These are phyloP conservation scores for Aureobasidium leucospermi DNA, from an alignment of 2,329 filamentous ascomycete species.

Conservation along the genomic window DNA sequence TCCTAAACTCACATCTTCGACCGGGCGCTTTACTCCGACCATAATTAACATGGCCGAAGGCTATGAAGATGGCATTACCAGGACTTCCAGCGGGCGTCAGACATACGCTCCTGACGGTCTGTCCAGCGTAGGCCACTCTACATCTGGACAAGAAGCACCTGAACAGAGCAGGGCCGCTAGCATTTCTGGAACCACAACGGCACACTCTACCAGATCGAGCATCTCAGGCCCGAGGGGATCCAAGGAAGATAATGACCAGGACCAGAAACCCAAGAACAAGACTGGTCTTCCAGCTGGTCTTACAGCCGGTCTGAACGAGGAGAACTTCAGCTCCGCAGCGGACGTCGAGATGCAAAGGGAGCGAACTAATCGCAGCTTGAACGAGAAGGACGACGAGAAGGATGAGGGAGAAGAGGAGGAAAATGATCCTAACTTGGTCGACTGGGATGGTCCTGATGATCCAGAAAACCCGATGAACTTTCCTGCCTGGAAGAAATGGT, in stretches of 20 bases:
- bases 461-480: slow-evolving; percentile 27
- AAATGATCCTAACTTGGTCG: slow-evolving; percentile 21
- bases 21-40: background rate
- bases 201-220: slow-evolving; percentile 3
- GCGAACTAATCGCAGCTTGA: background rate
- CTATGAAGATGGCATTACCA: slow-evolving; percentile 7
- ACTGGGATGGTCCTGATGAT: slow-evolving; percentile 23
- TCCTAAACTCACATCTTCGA: background rate
- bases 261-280: background rate
- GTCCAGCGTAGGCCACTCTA: background rate
- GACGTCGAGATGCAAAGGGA: slow-evolving; percentile 13
- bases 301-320: background rate
- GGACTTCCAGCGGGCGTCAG: slow-evolving; percentile 1
- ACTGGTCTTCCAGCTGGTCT: slow-evolving; percentile 2
- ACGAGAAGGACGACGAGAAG: slow-evolving; percentile 9
- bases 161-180: background rate
- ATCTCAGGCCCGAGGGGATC: background rate
- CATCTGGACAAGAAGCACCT: background rate
- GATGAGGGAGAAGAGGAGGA: slow-evolving; percentile 15
- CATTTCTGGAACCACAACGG: slow-evolving; percentile 3
- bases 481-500: slow-evolving; percentile 25
- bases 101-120: slow-evolving; percentile 10
- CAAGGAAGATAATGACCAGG: background rate
- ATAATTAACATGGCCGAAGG: background rate
- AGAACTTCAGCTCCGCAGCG: background rate